Evolutionary conservation across 176 grass and related monocot genomes (phyloP).

Genomic region (Puya raimondii): DNA sequence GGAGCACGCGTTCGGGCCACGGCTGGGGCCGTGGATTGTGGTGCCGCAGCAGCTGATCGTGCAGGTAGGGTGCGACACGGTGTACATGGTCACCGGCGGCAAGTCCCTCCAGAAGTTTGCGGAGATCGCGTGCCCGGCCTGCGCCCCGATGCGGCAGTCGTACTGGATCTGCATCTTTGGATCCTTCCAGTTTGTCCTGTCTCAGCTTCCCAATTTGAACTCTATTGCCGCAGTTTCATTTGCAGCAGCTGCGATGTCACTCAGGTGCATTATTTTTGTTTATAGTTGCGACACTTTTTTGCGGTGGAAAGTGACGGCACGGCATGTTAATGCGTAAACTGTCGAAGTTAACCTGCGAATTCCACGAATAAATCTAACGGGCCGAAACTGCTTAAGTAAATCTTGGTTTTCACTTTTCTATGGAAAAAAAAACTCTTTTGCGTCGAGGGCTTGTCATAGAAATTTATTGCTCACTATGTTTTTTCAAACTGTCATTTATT

Average conservation of each 20-base stretch:
- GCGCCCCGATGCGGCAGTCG: not conserved
- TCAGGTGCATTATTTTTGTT: not conserved
- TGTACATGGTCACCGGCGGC: slow-evolving; percentile 1
- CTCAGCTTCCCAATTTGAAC: slow-evolving; percentile 14
- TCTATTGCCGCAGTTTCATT: slow-evolving; percentile 6
- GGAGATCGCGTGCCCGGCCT: not conserved
- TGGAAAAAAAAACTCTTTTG: too few relatives aligned
- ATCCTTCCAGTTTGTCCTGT: slow-evolving; percentile 4
- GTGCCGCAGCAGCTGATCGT: slow-evolving; percentile 2
- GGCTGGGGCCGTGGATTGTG: slow-evolving; percentile 10
- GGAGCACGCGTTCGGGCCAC: slow-evolving; percentile 9
- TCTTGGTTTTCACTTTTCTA: too few relatives aligned
- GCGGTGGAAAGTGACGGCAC: too few relatives aligned
- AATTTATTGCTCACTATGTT: too few relatives aligned
- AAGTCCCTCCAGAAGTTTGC: slow-evolving; percentile 14
- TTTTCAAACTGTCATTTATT: too few relatives aligned
- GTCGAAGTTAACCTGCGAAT: too few relatives aligned
- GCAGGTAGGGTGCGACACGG: slow-evolving; percentile 10
- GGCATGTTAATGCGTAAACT: too few relatives aligned
- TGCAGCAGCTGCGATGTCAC: slow-evolving; percentile 12
- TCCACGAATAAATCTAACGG: too few relatives aligned
- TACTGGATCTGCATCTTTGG: slow-evolving; percentile 22
- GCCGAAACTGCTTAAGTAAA: too few relatives aligned
- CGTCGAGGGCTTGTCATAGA: too few relatives aligned
- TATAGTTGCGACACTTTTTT: not conserved